phyloP scores from a whole-genome alignment of 192 early-diverging fungal species.

The Cetraspora pellucida region DNA sequence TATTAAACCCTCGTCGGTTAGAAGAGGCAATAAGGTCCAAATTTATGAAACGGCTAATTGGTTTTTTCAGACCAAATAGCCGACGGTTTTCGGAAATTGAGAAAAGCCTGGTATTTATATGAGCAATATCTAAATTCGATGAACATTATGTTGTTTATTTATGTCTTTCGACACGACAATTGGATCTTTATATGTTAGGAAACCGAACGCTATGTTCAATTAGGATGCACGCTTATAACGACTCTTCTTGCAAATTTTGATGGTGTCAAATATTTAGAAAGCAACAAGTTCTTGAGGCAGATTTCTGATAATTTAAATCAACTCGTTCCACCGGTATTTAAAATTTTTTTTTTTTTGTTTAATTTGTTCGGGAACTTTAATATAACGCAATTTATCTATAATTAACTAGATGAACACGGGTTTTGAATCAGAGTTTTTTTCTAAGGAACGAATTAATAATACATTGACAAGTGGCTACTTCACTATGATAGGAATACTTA shows the following conservation, averaged over 20 bases:
- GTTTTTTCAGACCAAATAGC: slow-evolving; percentile 73
- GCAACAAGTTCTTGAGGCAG: slow-evolving; percentile 70
- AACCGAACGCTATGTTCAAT: slow-evolving; percentile 54
- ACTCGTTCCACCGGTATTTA: slow-evolving; percentile 75
- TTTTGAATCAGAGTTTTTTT: slow-evolving; percentile 67
- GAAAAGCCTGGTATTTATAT: not conserved
- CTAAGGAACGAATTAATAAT: slow-evolving; percentile 70
- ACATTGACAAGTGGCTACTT: slow-evolving; percentile 80
- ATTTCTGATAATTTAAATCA: slow-evolving; percentile 75
- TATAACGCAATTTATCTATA: not conserved
- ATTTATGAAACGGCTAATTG: slow-evolving; percentile 69
- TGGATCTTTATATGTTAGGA: slow-evolving; percentile 7
- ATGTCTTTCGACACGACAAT: not conserved
- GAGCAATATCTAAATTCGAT: not conserved
- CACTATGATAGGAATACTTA: slow-evolving; percentile 68
- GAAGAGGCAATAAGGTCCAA: slow-evolving; percentile 78
- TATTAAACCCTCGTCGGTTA: slow-evolving; percentile 69
- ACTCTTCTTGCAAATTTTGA: slow-evolving; percentile 63
- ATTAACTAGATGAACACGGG: slow-evolving; percentile 45
- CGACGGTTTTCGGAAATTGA: slow-evolving; percentile 66
- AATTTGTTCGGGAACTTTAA: not conserved
- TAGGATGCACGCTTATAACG: slow-evolving; percentile 71
- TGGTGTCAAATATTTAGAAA: slow-evolving; percentile 67
- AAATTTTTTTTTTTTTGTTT: slow-evolving; percentile 32
- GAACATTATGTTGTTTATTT: not conserved